A percentile compares a stretch with the other conserved stretches of the same genome.
Evolutionary conservation across 495 filamentous ascomycete species (phyloP).

Genomic region (Xylaria nigripes): DNA sequence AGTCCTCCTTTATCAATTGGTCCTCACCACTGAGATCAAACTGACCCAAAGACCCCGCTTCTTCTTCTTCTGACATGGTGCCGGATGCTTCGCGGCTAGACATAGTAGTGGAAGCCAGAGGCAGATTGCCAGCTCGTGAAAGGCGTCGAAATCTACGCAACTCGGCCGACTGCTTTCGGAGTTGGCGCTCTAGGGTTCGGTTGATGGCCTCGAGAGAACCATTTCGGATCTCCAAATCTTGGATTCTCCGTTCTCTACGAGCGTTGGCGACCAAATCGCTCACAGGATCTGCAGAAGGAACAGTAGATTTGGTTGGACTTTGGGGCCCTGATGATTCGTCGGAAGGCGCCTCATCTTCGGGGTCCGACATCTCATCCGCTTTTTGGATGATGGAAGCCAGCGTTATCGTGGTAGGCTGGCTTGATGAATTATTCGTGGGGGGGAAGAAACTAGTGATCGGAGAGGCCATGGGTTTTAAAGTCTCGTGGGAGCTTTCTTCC

Average conservation of each 20-base stretch:
- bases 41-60: constrained; percentile 25
- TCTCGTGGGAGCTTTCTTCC: constrained; percentile 9
- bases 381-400: constrained; percentile 42
- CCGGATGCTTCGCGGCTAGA: constrained; percentile 20
- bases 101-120: constrained; percentile 28
- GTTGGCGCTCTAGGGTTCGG: constrained; percentile 78
- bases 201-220: constrained; percentile 96
- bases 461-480: constrained; percentile 11
- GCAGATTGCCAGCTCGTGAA: constrained; percentile 66
- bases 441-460: constrained; percentile 14
- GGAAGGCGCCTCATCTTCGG: constrained; percentile 17
- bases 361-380: constrained; percentile 38
- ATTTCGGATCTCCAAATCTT: constrained; percentile 97
- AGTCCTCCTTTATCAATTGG: constrained; percentile 29
- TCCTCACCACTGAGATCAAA: constrained; percentile 50
- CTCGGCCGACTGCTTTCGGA: constrained; percentile 86
- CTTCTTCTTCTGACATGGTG: constrained; percentile 18
- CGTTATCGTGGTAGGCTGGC: constrained; percentile 20
- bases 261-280: constrained; percentile 73
- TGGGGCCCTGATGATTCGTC: constrained; percentile 26
- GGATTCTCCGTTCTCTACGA: constrained; percentile 83
- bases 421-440: constrained; percentile 19
- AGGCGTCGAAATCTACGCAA: constrained; percentile 74
- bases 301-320: constrained; percentile 44
- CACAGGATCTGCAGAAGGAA: constrained; percentile 41